Evolutionary conservation across 2,329 filamentous ascomycete genomes (phyloP).

Genomic region (Xylaria arbuscula): DNA sequence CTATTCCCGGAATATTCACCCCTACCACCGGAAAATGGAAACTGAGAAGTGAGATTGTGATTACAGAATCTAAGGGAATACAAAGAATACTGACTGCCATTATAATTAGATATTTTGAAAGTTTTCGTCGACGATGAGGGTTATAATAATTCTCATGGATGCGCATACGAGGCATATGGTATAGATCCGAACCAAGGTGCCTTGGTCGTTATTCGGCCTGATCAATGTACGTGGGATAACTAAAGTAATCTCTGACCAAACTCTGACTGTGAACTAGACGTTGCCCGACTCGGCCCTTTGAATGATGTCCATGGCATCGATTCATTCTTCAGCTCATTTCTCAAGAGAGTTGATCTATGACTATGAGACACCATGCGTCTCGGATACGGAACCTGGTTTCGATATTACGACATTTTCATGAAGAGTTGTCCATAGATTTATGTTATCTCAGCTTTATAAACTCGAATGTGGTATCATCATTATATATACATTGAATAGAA

Average conservation of each 20-base stretch:
- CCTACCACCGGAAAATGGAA: conserved; percentile 66
- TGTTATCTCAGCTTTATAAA: neutral
- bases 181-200: conserved; percentile 59
- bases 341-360: conserved; percentile 27
- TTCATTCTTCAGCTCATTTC: conserved; percentile 44
- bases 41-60: conserved; percentile 60
- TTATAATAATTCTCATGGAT: conserved; percentile 66
- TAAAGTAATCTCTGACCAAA: neutral
- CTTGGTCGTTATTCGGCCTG: conserved; percentile 67
- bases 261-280: conserved; percentile 41
- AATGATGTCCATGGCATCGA: conserved; percentile 32
- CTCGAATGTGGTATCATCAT: conserved; percentile 25
- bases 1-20: conserved; percentile 67
- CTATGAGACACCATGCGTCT: neutral
- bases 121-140: conserved; percentile 67
- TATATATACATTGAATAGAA: conserved; percentile 18
- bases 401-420: neutral
- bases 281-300: conserved; percentile 44
- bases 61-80: neutral
- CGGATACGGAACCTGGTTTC: neutral
- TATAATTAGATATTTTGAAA: conserved; percentile 65
- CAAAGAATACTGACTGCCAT: neutral
- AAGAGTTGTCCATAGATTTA: neutral
- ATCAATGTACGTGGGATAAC: conserved; percentile 63
- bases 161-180: conserved; percentile 67